Base-by-base conservation (phyloP, 257 asterid species). In the Nicotiana benthamiana region DNA sequence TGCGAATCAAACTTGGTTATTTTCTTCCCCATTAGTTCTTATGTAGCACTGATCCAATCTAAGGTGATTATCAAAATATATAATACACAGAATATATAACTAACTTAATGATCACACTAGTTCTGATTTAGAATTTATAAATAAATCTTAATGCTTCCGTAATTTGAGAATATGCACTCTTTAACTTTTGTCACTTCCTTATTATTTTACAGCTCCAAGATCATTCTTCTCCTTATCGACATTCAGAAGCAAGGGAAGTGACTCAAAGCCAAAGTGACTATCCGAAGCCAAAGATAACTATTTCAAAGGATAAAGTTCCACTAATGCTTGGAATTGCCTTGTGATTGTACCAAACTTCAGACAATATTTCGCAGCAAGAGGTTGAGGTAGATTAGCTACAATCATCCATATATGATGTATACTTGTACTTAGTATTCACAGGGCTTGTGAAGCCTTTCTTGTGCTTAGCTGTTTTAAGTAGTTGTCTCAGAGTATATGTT, bases 221-320 rank as follows among this genome's bases (percentile, higher is more conserved):
- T 96, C 98, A 54, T 96, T 96, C 83, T 94, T 94, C 89, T 96
- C 97, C 43, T 86, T 92, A 54, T 91, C 99, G 2, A 80, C 97
- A 51, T 94, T 96, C 80, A 91, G 98, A 87, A 90, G 97, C 95
- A 96, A 96, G 83, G 98, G 97, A 84, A 89, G 93, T 51, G 99
- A 96, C 66, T 88, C 95, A 6, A 96, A 92, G 87, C 92, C 92
- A 80, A 88, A 97, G 88, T 92, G 86, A 88, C 28, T 59, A 15
- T 85, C 75, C 65, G 32, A 66, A 74, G 24, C 79, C 18, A 46
- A 24, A 74, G 61, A 15, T 74, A 26, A 3, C 61, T 48, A 53
- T 15, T 26, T 48, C 16, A 48, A 48, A 48, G 61, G 22, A 46
- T 79, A 81, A 70, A 61, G 68, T 27, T 62, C 34, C 43, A 60